Conservation (phyloP, 495 filamentous ascomycete species). For the Penicillium canescens region DNA sequence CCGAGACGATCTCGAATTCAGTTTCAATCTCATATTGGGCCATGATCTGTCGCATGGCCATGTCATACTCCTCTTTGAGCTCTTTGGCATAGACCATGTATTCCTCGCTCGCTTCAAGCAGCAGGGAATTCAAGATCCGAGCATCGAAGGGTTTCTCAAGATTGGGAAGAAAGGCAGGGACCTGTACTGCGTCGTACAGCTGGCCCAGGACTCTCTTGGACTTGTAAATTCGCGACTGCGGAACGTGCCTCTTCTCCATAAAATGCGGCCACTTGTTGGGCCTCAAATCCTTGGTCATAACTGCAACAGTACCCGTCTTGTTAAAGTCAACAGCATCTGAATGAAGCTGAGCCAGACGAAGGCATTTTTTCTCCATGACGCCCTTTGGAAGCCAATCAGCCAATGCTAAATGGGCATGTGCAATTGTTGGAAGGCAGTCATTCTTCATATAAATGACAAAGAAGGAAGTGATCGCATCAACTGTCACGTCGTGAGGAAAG, state of each 20-base stretch:
- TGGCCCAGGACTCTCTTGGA: slow-evolving; percentile 77
- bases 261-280: slow-evolving; percentile 79
- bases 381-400: slow-evolving; percentile 65
- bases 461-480: slow-evolving; percentile 74
- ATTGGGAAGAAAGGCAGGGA: slow-evolving; percentile 68
- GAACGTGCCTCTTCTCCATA: slow-evolving; percentile 67
- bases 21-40: slow-evolving; percentile 81
- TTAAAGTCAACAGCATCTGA: slow-evolving; percentile 91
- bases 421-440: slow-evolving; percentile 76
- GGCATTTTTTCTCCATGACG: slow-evolving; percentile 68
- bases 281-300: slow-evolving; percentile 60
- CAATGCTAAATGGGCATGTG: slow-evolving; percentile 77
- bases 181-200: slow-evolving; percentile 73
- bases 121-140: slow-evolving; percentile 66
- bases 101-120: slow-evolving; percentile 46
- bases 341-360: slow-evolving; percentile 77
- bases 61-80: slow-evolving; percentile 78
- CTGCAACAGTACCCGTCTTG: slow-evolving; percentile 80
- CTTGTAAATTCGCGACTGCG: slow-evolving; percentile 55
- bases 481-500: slow-evolving; percentile 58
- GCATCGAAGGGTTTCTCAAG: slow-evolving; percentile 73
- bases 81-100: slow-evolving; percentile 58
- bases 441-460: slow-evolving; percentile 96
- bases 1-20: slow-evolving; percentile 90
- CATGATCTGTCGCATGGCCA: slow-evolving; percentile 75